These are phyloP conservation scores for Rubia balearica DNA, from an alignment of 305 asterid species.

Conservation along the genomic window DNA sequence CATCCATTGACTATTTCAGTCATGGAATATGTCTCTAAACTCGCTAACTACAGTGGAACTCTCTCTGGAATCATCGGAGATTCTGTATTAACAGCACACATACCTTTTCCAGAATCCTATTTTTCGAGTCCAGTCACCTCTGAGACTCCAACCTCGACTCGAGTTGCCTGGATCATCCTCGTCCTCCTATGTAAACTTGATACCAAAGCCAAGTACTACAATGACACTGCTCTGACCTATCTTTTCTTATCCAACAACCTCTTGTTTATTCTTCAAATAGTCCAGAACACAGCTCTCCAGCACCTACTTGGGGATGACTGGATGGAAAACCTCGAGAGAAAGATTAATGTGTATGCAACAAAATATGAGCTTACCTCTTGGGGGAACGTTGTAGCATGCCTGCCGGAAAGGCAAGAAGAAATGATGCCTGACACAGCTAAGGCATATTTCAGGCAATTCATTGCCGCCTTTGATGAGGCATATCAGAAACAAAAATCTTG, in stretches of 20 bases:
- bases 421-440: slow-evolving; percentile 29
- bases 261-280: slow-evolving; percentile 36
- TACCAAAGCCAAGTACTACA: slow-evolving; percentile 44
- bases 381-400: slow-evolving; percentile 37
- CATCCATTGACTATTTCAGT: slow-evolving; percentile 48
- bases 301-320: slow-evolving; percentile 50
- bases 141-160: slow-evolving; percentile 23
- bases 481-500: slow-evolving; percentile 48
- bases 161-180: slow-evolving; percentile 57
- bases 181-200: slow-evolving; percentile 66
- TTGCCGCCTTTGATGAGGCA: slow-evolving; percentile 41
- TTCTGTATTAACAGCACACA: slow-evolving; percentile 14
- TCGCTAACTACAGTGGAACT: slow-evolving; percentile 40
- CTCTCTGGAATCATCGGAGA: slow-evolving; percentile 35
- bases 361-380: slow-evolving; percentile 56
- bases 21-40: slow-evolving; percentile 30
- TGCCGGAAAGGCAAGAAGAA: slow-evolving; percentile 31
- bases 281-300: slow-evolving; percentile 28
- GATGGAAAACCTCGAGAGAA: slow-evolving; percentile 40
- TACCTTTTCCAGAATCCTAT: slow-evolving; percentile 43
- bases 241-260: slow-evolving; percentile 59
- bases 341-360: slow-evolving; percentile 44
- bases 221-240: slow-evolving; percentile 44
- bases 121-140: slow-evolving; percentile 24
- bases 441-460: slow-evolving; percentile 41